Conservation (phyloP, 2,329 filamentous ascomycete species). For the Xylariales sp. region DNA sequence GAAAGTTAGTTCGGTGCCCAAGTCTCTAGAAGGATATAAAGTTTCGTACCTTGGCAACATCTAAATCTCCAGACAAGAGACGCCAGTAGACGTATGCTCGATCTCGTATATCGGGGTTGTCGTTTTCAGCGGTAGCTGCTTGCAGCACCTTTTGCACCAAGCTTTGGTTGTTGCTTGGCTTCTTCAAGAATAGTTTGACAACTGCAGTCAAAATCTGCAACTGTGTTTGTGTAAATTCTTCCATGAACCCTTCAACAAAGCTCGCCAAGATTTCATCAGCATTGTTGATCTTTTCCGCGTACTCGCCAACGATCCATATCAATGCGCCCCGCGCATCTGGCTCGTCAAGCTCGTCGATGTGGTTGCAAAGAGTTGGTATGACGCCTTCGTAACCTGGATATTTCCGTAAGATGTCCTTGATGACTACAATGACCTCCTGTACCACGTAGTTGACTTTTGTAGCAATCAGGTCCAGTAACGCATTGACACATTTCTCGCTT, state of each 20-base stretch:
- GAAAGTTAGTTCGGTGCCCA: constrained; percentile 45
- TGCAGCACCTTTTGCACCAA: constrained; percentile 96
- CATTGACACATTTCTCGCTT: constrained; percentile 95
- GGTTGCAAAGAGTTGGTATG: constrained; percentile 94
- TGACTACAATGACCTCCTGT: constrained; percentile 97
- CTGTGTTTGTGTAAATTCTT: constrained; percentile 99
- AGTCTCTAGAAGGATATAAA: not conserved
- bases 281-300: constrained; percentile 98
- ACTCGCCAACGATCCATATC: constrained; percentile 99
- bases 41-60: constrained; percentile 80
- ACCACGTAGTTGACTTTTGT: constrained; percentile 99
- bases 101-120: constrained; percentile 97
- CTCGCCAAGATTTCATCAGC: constrained; percentile 92
- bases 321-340: constrained; percentile 88
- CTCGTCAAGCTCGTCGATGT: constrained; percentile 97
- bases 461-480: constrained; percentile 90
- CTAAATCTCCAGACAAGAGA: constrained; percentile 88
- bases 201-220: constrained; percentile 96
- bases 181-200: constrained; percentile 97
- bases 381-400: constrained; percentile 98
- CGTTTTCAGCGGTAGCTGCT: constrained; percentile 90
- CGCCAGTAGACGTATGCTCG: constrained; percentile 99
- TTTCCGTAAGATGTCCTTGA: constrained; percentile 97
- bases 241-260: constrained; percentile 94
- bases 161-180: constrained; percentile 89